Conservation (phyloP, 2,329 filamentous ascomycete genomes). For the Fonsecaea nubica region DNA sequence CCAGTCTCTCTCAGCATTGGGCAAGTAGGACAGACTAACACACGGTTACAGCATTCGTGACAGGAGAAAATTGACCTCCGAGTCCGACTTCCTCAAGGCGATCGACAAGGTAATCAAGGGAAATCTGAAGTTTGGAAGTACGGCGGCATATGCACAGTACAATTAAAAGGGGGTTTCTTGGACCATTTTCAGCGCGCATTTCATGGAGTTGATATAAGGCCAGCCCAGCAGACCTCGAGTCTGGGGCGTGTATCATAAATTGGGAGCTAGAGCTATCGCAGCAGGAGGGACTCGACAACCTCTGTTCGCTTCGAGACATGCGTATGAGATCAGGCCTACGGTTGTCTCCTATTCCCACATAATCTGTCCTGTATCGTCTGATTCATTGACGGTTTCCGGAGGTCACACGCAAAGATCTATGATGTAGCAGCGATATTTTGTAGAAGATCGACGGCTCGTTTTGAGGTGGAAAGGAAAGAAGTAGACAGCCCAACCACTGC, state of each 20-base stretch:
- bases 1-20: not conserved
- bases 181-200: slow-evolving; percentile 28
- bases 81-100: slow-evolving; percentile 97
- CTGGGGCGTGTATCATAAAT: slow-evolving; percentile 6
- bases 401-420: too few relatives aligned
- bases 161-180: slow-evolving; percentile 67
- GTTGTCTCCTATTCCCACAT: not conserved
- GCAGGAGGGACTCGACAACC: not conserved
- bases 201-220: slow-evolving; percentile 20
- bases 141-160: slow-evolving; percentile 84
- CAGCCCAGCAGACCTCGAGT: not conserved
- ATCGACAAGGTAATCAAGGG: slow-evolving; percentile 81
- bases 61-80: slow-evolving; percentile 92
- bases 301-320: not conserved
- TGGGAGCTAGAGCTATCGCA: not conserved
- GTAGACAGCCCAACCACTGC: too few relatives aligned
- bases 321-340: not conserved
- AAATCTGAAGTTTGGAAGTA: slow-evolving; percentile 99
- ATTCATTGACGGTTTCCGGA: too few relatives aligned
- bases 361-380: not conserved
- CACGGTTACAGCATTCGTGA: not conserved
- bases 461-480: too few relatives aligned
- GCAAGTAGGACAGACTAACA: not conserved
- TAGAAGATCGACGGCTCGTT: too few relatives aligned
- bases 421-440: too few relatives aligned